phyloP scores from a whole-genome alignment of 768 basidiomycete species.

The Tylopilus plumbeoviolaceoides region DNA sequence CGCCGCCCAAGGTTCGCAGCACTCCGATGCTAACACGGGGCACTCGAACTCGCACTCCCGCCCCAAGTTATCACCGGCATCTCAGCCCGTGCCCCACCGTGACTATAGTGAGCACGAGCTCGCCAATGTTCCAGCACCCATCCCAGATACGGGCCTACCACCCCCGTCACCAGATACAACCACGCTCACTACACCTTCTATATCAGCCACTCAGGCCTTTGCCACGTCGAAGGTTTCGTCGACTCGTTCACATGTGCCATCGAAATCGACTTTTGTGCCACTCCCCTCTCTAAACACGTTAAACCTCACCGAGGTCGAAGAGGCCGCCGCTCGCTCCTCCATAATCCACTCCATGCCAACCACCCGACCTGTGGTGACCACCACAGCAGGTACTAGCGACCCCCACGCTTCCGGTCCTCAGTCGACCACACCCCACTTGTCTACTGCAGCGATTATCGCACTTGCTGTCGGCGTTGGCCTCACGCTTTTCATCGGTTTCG shows the following conservation, averaged over 20 bases:
- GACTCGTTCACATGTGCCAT: conserved; percentile 10
- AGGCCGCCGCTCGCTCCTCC: conserved; percentile 9
- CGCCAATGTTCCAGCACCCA: conserved; percentile 26
- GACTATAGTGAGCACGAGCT: conserved; percentile 29
- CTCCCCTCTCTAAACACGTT: conserved; percentile 25
- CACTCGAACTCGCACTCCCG: conserved; percentile 4
- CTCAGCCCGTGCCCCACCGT: conserved; percentile 14
- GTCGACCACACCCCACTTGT: conserved; percentile 32
- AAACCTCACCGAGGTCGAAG: conserved; percentile 23
- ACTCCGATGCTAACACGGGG: background rate
- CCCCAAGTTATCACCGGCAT: conserved; percentile 8
- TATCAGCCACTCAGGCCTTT: conserved; percentile 22
- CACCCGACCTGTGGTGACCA: background rate
- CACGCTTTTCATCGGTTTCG: conserved; percentile 43
- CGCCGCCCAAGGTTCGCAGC: background rate
- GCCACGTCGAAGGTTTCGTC: conserved; percentile 18
- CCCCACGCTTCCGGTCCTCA: conserved; percentile 9
- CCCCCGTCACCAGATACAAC: conserved; percentile 18
- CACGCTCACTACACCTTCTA: conserved; percentile 3
- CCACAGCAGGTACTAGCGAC: background rate
- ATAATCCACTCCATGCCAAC: conserved; percentile 3
- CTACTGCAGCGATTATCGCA: conserved; percentile 47
- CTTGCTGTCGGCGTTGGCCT: conserved; percentile 51
- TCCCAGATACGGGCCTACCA: conserved; percentile 30
- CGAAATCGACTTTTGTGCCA: conserved; percentile 26